Percentiles rank a stretch among this genome's conserved stretches.
phyloP scores from a whole-genome alignment of 495 filamentous ascomycete genomes.

The Neurospora pannonica region DNA sequence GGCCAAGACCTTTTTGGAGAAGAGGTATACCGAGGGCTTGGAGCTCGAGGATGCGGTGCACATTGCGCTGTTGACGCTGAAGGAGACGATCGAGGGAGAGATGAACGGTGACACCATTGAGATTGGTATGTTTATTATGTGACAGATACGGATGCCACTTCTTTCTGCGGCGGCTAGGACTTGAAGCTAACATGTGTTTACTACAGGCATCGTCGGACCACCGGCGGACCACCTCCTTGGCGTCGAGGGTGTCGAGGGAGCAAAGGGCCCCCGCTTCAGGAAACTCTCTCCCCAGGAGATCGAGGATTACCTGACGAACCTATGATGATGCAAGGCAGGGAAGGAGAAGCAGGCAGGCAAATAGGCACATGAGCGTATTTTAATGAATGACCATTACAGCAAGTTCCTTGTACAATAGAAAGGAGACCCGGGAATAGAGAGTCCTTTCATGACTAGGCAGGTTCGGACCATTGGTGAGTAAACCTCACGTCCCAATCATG shows the following conservation, averaged over 20 bases:
- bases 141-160: background rate
- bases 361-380: constrained; percentile 3
- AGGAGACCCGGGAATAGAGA: constrained; percentile 6
- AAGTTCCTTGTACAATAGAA: constrained; percentile 29
- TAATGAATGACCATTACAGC: constrained; percentile 4
- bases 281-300: constrained; percentile 97
- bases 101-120: constrained; percentile 99
- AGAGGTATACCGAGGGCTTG: constrained; percentile 92
- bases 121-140: constrained; percentile 57
- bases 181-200: constrained; percentile 24
- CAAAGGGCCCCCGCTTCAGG: constrained; percentile 84
- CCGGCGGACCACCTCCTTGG: constrained; percentile 89
- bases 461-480: background rate
- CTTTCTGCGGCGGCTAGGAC: background rate
- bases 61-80: constrained; percentile 93
- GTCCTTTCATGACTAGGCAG: background rate
- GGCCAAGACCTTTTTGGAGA: constrained; percentile 97
- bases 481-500: background rate
- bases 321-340: constrained; percentile 41
- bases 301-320: constrained; percentile 96
- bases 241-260: constrained; percentile 83
- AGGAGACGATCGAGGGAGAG: constrained; percentile 98
- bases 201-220: constrained; percentile 83
- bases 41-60: constrained; percentile 98
- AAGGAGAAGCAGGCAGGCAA: background rate